Evolutionary conservation across 768 basidiomycete genomes (phyloP).

Genomic region (Tulasnella sp.): DNA sequence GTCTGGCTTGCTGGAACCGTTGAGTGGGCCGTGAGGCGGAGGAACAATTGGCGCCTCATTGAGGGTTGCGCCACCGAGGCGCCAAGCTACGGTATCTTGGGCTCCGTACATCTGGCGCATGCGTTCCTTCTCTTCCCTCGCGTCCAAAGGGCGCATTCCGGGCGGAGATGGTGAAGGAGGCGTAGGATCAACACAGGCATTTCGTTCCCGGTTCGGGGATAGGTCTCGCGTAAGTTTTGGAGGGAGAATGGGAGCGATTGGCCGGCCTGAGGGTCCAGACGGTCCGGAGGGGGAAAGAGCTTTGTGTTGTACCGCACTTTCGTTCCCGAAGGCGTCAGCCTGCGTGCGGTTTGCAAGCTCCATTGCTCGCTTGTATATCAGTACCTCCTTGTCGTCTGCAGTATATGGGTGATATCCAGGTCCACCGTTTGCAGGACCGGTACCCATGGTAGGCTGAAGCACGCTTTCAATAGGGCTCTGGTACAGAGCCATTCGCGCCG

Average conservation of each 20-base stretch:
- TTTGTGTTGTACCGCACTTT: conserved; percentile 57
- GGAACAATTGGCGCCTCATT: neutral
- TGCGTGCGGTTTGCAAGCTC: conserved; percentile 47
- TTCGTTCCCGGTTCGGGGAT: neutral
- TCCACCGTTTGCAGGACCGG: no score
- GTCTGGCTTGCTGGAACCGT: conserved; percentile 34
- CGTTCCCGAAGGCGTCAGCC: neutral
- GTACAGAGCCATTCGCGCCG: no score
- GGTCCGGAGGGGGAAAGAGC: conserved; percentile 47
- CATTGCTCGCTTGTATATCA: conserved; percentile 66
- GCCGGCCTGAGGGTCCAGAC: conserved; percentile 30
- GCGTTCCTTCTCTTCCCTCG: conserved; percentile 60
- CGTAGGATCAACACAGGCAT: conserved; percentile 22
- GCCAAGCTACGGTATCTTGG: conserved; percentile 55
- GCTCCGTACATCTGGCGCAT: conserved; percentile 60
- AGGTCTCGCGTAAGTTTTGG: conserved; percentile 4
- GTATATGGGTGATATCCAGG: conserved; percentile 53
- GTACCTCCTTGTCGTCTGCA: conserved; percentile 68
- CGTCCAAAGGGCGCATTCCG: conserved; percentile 30
- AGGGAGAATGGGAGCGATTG: conserved; percentile 19
- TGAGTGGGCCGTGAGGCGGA: neutral
- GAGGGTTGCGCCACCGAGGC: conserved; percentile 27
- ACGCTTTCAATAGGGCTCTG: no score
- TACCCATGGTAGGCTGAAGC: conserved; percentile 33
- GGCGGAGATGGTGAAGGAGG: conserved; percentile 43